Evolutionary conservation across 495 filamentous ascomycete genomes (phyloP).

Genomic region (Immersiella caudata): DNA sequence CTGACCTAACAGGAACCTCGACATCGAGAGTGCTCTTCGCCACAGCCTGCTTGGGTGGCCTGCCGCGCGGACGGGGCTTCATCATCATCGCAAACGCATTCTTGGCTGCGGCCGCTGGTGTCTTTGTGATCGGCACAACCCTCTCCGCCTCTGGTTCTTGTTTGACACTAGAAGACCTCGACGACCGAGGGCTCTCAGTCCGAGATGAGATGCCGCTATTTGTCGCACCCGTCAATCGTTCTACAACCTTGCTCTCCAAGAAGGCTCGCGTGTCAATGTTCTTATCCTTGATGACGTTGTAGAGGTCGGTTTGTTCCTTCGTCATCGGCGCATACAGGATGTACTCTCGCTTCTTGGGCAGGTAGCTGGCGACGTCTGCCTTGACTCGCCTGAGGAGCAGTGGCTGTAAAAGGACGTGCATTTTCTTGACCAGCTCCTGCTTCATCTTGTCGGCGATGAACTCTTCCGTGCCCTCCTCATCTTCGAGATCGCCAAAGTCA

Average conservation of each 20-base stretch:
- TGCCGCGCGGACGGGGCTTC: slow-evolving; percentile 38
- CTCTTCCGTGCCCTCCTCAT: slow-evolving; percentile 68
- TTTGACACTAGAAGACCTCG: slow-evolving; percentile 40
- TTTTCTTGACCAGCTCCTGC: slow-evolving; percentile 79
- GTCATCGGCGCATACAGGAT: slow-evolving; percentile 91
- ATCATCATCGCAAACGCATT: slow-evolving; percentile 55
- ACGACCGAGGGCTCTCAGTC: slow-evolving; percentile 41
- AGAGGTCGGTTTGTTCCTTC: slow-evolving; percentile 83
- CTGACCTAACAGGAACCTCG: slow-evolving; percentile 20
- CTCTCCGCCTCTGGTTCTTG: slow-evolving; percentile 24
- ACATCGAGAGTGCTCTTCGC: background rate
- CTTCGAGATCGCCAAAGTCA: slow-evolving; percentile 87
- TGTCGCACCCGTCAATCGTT: slow-evolving; percentile 58
- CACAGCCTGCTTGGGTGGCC: slow-evolving; percentile 20
- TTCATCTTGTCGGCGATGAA: slow-evolving; percentile 78
- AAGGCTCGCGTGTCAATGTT: slow-evolving; percentile 71
- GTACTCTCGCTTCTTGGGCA: slow-evolving; percentile 97
- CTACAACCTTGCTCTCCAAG: slow-evolving; percentile 81
- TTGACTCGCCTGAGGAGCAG: slow-evolving; percentile 88
- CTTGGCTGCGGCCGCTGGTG: slow-evolving; percentile 24
- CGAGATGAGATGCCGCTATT: slow-evolving; percentile 41
- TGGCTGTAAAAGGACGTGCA: slow-evolving; percentile 91
- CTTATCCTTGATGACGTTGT: slow-evolving; percentile 80
- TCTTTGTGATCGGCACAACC: background rate
- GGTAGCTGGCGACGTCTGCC: slow-evolving; percentile 81